These are phyloP conservation scores for Metarhizium sp. DNA, from an alignment of 2,329 filamentous ascomycete genomes.

Conservation along the genomic window DNA sequence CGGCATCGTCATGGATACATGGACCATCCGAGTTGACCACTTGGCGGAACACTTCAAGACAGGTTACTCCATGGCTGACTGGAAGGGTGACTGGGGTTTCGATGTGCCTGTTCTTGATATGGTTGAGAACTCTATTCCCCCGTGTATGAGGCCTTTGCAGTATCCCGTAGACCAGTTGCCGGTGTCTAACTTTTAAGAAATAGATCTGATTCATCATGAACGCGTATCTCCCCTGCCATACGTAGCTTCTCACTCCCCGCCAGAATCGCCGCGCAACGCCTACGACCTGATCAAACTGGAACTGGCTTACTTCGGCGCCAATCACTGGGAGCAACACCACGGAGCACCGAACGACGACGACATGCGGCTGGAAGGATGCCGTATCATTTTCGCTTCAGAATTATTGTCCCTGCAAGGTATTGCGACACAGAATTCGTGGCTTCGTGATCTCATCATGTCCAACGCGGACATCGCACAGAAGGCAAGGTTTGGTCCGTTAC, in stretches of 20 bases:
- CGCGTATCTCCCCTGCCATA: conserved; percentile 47
- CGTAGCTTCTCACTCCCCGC: conserved; percentile 33
- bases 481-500: conserved; percentile 39
- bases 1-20: conserved; percentile 50
- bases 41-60: conserved; percentile 60
- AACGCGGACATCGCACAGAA: conserved; percentile 30
- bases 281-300: conserved; percentile 53
- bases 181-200: conserved; percentile 30
- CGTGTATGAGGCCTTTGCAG: conserved; percentile 41
- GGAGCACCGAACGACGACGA: conserved; percentile 39
- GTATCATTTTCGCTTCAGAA: conserved; percentile 47
- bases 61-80: conserved; percentile 57
- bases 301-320: conserved; percentile 41
- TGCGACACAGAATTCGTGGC: conserved; percentile 37
- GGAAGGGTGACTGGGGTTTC: conserved; percentile 64
- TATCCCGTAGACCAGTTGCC: conserved; percentile 26
- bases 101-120: conserved; percentile 50
- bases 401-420: conserved; percentile 30
- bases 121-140: conserved; percentile 58
- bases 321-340: conserved; percentile 32
- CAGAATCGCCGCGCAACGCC: conserved; percentile 43
- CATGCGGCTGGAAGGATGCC: conserved; percentile 48
- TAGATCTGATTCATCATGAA: conserved; percentile 57
- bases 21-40: conserved; percentile 52
- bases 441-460: conserved; percentile 49